Evolutionary conservation across 2,329 filamentous ascomycete species (phyloP), one percentile per base, ranked within the genome.

Genomic region (Hypoxylon sp.): DNA sequence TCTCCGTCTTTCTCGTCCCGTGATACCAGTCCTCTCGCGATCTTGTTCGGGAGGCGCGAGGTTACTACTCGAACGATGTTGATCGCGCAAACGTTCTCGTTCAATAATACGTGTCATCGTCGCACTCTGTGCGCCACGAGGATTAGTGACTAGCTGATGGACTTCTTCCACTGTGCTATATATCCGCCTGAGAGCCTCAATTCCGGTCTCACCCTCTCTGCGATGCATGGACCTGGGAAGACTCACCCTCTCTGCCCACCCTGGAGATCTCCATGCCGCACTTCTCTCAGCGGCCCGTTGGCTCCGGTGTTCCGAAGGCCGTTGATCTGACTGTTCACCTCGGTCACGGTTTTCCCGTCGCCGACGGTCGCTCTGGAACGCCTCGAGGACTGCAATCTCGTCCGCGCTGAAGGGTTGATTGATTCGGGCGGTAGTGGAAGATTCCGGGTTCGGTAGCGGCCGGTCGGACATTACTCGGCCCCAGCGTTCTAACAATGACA

Each of bases 341-440:
- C 56, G 56, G 17, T 59, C 56, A 23, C 46, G 56, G 13, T 3
- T 51, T 34, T 60, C 56, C 14, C 84, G 80, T 17, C 84, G 82
- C 23, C 85, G 82, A 34, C 87, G 84, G 56, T 86, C 83, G 30
- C 82, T 81, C 66, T 87, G 84, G 28, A 88, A 81, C 2, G 86
- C 86, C 64, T 89, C 86, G 2, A 89, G 77, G 0, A 89, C 85
- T 48, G 84, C 76, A 2, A 84, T 85, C 70, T 90, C 88, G 53
- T 87, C 85, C 1, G 83, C 67, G 1, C 83, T 85, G 30, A 87
- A 79, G 0, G 87, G 86, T 32, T 81, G 79, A 59, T 87, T 86
- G 28, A 86, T 76, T 32, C 80, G 77, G 10, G 83, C 68, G 1
- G 73, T 58, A 9, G 82, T 80, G 1, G 75, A 74, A 45, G 76